A percentile compares a stretch with the other conserved stretches of the same genome.
phyloP scores from a whole-genome alignment of 768 basidiomycete species.

The Suillus alpinus region DNA sequence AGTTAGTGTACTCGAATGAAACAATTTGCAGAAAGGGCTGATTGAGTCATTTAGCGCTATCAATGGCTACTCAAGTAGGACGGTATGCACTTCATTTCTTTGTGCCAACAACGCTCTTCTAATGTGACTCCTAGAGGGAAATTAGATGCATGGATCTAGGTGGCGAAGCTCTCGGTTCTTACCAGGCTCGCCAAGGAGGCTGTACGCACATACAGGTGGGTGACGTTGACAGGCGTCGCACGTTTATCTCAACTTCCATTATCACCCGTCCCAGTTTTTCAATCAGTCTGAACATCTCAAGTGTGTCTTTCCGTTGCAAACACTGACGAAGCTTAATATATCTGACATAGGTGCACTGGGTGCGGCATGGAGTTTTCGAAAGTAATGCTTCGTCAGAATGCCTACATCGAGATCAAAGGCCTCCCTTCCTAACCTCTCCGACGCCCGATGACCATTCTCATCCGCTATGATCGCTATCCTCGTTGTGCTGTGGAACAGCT shows the following conservation, averaged over 20 bases:
- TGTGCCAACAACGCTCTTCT: constrained; percentile 3
- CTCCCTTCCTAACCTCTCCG: constrained; percentile 29
- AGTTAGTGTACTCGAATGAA: constrained; percentile 22
- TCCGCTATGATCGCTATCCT: background rate
- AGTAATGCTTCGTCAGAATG: constrained; percentile 36
- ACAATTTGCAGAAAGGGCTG: constrained; percentile 10
- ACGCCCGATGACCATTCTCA: background rate
- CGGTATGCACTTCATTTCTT: constrained; percentile 21
- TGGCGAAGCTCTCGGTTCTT: constrained; percentile 37
- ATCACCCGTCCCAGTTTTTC: constrained; percentile 30
- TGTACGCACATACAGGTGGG: constrained; percentile 42
- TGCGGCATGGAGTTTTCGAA: constrained; percentile 42
- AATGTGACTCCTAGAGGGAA: constrained; percentile 31
- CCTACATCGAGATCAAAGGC: constrained; percentile 40
- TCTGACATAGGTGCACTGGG: constrained; percentile 32
- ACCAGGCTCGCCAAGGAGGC: constrained; percentile 38
- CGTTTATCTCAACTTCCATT: constrained; percentile 8
- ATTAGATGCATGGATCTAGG: constrained; percentile 44
- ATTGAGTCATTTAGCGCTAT: constrained; percentile 26
- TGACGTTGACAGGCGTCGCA: background rate
- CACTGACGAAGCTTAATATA: background rate
- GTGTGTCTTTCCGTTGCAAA: constrained; percentile 23
- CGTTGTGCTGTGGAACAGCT: constrained; percentile 1
- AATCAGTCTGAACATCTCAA: constrained; percentile 37
- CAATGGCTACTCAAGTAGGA: constrained; percentile 30